Conservation (phyloP, 2,329 filamentous ascomycete species). For the Aspergillus bombycis region DNA sequence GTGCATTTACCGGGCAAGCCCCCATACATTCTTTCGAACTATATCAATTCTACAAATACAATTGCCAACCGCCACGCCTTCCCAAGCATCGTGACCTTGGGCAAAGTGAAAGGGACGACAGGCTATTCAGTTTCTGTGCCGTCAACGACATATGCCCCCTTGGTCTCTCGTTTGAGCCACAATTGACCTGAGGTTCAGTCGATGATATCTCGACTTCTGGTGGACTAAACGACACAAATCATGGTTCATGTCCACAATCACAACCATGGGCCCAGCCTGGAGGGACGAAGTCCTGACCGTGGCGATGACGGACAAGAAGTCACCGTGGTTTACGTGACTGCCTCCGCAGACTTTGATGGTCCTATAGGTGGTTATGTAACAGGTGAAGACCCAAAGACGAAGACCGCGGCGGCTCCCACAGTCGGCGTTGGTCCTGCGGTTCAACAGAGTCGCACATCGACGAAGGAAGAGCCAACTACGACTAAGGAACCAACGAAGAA, state of each 20-base stretch:
- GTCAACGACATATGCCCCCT: not conserved
- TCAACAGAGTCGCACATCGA: constrained; percentile 13
- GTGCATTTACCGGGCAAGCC: not conserved
- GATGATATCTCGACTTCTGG: not conserved
- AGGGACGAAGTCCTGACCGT: constrained; percentile 21
- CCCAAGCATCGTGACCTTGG: not conserved
- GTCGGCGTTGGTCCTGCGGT: constrained; percentile 36
- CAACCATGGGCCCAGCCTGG: constrained; percentile 28
- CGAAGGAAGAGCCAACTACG: constrained; percentile 14
- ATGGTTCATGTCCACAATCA: constrained; percentile 39
- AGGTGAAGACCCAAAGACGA: constrained; percentile 16
- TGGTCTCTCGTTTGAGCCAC: not conserved
- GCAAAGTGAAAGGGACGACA: not conserved
- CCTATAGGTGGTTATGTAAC: constrained; percentile 54
- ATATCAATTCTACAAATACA: not conserved
- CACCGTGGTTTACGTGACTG: constrained; percentile 55
- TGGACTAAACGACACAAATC: constrained; percentile 4
- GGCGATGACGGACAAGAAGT: constrained; percentile 21
- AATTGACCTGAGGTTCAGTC: not conserved
- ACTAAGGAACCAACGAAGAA: constrained; percentile 13
- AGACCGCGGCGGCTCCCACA: constrained; percentile 11
- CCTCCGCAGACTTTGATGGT: constrained; percentile 56
- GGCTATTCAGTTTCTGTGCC: not conserved
- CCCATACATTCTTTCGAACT: not conserved
- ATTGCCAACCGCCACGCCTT: not conserved